Percentiles rank a stretch among this genome's conserved stretches.
These are phyloP conservation scores for Orbilia quercus DNA, from an alignment of 2,329 filamentous ascomycete genomes.

Conservation along the genomic window DNA sequence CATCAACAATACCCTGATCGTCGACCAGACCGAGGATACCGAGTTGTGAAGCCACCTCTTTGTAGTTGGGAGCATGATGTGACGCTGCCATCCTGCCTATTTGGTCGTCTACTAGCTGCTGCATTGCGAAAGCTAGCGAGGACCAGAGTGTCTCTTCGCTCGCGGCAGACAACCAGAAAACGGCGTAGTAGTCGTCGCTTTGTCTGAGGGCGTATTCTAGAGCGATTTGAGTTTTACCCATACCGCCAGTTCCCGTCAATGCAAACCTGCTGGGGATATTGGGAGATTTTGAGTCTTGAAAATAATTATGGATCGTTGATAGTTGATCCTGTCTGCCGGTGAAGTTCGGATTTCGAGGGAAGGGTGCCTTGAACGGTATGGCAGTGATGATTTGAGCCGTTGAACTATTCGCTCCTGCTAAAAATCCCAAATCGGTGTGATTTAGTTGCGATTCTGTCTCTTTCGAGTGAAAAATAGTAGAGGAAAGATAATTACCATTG, in stretches of 20 bases:
- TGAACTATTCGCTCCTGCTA: too few relatives aligned
- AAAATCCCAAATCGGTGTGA: too few relatives aligned
- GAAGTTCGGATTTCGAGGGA: constrained; percentile 18
- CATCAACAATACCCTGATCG: neutral
- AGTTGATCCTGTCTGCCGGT: constrained; percentile 16
- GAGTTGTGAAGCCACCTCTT: constrained; percentile 19
- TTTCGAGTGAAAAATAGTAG: too few relatives aligned
- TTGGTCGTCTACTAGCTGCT: constrained; percentile 16
- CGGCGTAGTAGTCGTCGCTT: constrained; percentile 54
- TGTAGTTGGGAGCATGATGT: constrained; percentile 11
- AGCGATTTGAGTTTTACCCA: constrained; percentile 59
- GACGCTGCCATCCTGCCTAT: constrained; percentile 4
- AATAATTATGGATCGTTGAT: neutral
- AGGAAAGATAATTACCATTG: too few relatives aligned
- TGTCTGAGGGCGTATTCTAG: constrained; percentile 57
- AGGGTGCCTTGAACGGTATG: constrained; percentile 18
- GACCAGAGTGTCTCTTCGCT: constrained; percentile 10
- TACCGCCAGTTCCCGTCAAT: constrained; percentile 24
- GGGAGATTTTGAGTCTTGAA: neutral
- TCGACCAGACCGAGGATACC: constrained; percentile 22
- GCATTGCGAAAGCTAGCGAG: constrained; percentile 11
- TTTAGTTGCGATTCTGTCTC: too few relatives aligned
- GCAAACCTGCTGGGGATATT: constrained; percentile 1
- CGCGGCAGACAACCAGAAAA: constrained; percentile 59
- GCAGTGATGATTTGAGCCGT: too few relatives aligned